phyloP scores from a whole-genome alignment of 495 filamentous ascomycete genomes.

The Astrothelium macrocarpum region DNA sequence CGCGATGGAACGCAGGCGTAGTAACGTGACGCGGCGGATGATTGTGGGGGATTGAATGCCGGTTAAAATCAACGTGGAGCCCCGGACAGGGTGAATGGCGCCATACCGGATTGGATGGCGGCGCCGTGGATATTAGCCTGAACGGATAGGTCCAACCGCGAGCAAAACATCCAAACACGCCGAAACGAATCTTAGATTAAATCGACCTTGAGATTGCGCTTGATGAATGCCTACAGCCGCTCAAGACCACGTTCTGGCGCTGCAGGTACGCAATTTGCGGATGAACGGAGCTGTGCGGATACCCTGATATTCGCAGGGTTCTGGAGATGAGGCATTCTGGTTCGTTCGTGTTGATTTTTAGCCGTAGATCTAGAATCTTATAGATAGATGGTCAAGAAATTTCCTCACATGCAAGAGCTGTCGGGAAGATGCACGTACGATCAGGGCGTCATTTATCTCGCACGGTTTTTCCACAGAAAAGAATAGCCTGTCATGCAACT shows the following conservation, averaged over 20 bases:
- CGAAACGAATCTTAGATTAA: neutral
- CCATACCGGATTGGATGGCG: neutral
- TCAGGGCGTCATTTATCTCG: too few relatives aligned
- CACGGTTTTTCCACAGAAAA: too few relatives aligned
- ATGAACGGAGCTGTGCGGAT: neutral
- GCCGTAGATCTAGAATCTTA: neutral
- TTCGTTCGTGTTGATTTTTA: neutral
- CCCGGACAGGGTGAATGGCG: neutral
- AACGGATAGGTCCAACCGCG: neutral
- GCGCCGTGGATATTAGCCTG: neutral
- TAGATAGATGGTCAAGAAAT: neutral
- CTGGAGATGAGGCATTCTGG: neutral
- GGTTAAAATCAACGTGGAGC: constrained; percentile 6
- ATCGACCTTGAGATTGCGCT: neutral
- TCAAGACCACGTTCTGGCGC: neutral
- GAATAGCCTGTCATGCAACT: too few relatives aligned
- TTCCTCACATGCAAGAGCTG: too few relatives aligned
- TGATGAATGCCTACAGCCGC: neutral
- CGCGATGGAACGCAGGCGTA: neutral
- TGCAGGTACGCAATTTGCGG: neutral
- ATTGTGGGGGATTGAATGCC: neutral
- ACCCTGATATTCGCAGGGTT: neutral
- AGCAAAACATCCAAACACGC: neutral
- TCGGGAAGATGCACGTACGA: too few relatives aligned
- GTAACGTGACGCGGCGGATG: neutral